phyloP scores from a whole-genome alignment of 768 basidiomycete species.

The Tulasnella sp. region DNA sequence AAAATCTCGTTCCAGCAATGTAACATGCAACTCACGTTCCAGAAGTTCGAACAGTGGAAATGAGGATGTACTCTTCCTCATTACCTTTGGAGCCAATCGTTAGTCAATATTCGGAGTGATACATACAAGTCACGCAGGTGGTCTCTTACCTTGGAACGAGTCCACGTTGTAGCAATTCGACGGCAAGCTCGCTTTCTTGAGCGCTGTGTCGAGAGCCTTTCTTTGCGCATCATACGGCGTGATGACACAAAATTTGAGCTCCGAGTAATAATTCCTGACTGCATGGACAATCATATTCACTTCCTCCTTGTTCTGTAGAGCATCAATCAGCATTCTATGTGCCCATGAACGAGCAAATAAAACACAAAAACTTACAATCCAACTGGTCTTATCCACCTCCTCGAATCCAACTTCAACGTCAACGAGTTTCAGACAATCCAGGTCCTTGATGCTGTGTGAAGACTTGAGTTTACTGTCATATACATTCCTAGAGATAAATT shows the following conservation, averaged over 20 bases:
- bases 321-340: too few relatives aligned
- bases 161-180: slow-evolving; percentile 67
- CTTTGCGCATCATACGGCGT: slow-evolving; percentile 77
- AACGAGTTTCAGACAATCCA: slow-evolving; percentile 55
- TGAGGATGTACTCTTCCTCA: slow-evolving; percentile 67
- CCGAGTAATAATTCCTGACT: slow-evolving; percentile 44
- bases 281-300: slow-evolving; percentile 44
- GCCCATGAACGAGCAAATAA: too few relatives aligned
- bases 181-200: slow-evolving; percentile 40
- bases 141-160: slow-evolving; percentile 58
- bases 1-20: too few relatives aligned
- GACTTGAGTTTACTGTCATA: slow-evolving; percentile 57
- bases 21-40: slow-evolving; percentile 22
- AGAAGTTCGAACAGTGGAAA: slow-evolving; percentile 56
- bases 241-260: slow-evolving; percentile 50
- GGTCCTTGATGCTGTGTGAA: slow-evolving; percentile 29
- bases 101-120: slow-evolving; percentile 6
- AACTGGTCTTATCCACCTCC: slow-evolving; percentile 32
- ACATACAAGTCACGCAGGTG: background rate
- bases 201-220: slow-evolving; percentile 41
- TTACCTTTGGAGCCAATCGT: slow-evolving; percentile 43
- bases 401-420: slow-evolving; percentile 40
- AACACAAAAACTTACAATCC: slow-evolving; percentile 34
- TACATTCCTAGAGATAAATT: slow-evolving; percentile 55
- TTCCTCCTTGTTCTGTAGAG: slow-evolving; percentile 32